Evolutionary conservation across 2,329 filamentous ascomycete genomes (phyloP).

Genomic region (Diplodia mutila): DNA sequence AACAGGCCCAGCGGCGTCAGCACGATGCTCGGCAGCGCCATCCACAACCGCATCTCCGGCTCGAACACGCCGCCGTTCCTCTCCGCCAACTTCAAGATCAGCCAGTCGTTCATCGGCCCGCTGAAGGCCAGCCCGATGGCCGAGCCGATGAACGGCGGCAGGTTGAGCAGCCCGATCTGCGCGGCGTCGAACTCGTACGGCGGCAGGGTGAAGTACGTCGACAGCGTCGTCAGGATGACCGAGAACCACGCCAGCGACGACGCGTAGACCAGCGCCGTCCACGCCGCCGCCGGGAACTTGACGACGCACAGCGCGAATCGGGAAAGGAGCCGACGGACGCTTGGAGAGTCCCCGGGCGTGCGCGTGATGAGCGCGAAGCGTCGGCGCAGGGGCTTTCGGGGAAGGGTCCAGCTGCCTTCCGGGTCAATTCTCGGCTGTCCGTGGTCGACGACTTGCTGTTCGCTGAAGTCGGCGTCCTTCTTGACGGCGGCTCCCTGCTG

Average conservation of each 20-base stretch:
- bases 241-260: conserved; percentile 44
- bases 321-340: conserved; percentile 36
- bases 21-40: not conserved
- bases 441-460: not conserved
- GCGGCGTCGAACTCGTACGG: conserved; percentile 48
- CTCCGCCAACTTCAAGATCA: conserved; percentile 30
- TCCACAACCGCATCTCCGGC: conserved; percentile 32
- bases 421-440: not conserved
- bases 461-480: not conserved
- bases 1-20: conserved; percentile 43
- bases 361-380: conserved; percentile 44
- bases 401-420: too few species aligned
- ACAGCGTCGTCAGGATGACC: conserved; percentile 43
- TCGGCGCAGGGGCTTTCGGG: conserved; percentile 52
- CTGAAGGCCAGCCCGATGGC: conserved; percentile 47
- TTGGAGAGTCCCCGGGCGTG: conserved; percentile 37
- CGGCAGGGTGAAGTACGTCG: conserved; percentile 43
- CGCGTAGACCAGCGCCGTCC: conserved; percentile 43
- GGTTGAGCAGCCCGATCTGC: conserved; percentile 51
- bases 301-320: conserved; percentile 44
- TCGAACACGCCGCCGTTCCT: conserved; percentile 34
- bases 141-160: conserved; percentile 40
- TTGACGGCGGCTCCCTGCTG: not conserved
- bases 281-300: conserved; percentile 47
- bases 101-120: conserved; percentile 39